Conservation (phyloP, 176 grass and related monocot species). For the Ampelocalamus luodianensis region DNA sequence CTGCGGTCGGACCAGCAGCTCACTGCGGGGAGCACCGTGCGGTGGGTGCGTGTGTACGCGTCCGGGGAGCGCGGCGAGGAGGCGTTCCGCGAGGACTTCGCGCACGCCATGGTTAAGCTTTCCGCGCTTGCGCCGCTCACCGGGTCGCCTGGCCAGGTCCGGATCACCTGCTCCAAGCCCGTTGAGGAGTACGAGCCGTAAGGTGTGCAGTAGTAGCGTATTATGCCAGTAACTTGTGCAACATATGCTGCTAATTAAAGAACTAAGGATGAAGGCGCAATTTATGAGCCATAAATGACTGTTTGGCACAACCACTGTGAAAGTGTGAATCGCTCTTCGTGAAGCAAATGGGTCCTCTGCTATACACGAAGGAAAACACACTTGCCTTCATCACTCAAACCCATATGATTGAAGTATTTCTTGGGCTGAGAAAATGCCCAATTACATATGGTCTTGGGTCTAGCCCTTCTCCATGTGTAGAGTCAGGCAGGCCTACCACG, state of each 20-base stretch:
- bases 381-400: too few species aligned
- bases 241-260: neutral
- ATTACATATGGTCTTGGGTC: neutral
- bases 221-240: neutral
- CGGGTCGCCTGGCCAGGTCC: slow-evolving; percentile 43
- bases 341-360: neutral
- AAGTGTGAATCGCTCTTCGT: neutral
- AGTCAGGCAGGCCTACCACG: neutral
- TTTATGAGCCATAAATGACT: neutral
- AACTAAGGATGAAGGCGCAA: neutral
- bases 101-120: slow-evolving; percentile 67
- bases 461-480: neutral
- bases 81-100: slow-evolving; percentile 60
- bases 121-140: slow-evolving; percentile 50
- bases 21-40: slow-evolving; percentile 65
- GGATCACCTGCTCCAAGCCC: slow-evolving; percentile 39
- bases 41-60: slow-evolving; percentile 63
- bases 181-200: neutral
- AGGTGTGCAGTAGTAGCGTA: neutral
- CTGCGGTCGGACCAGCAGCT: slow-evolving; percentile 72
- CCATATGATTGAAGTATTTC: neutral
- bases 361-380: neutral
- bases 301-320: neutral
- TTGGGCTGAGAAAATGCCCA: neutral
- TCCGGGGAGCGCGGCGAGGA: slow-evolving; percentile 39